A percentile compares a stretch with the other conserved stretches of the same genome.
Conservation (phyloP, 768 basidiomycete species). For the Tylopilus vinaceipallidus region DNA sequence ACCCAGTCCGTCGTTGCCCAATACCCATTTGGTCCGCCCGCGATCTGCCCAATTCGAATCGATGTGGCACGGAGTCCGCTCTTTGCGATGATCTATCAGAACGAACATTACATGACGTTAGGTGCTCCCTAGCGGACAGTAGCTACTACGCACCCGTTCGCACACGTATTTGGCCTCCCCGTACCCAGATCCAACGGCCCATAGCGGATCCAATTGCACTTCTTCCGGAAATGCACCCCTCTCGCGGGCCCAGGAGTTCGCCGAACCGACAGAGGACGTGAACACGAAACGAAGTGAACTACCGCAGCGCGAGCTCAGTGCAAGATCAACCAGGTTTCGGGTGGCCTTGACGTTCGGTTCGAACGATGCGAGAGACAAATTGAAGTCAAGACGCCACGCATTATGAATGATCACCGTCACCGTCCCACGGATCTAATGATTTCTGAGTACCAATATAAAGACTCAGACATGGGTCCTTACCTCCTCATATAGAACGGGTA, state of each 20-base stretch:
- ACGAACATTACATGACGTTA: background rate
- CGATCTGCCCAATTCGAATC: constrained; percentile 35
- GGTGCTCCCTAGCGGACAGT: constrained; percentile 4
- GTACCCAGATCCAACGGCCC: constrained; percentile 36
- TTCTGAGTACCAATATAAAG: background rate
- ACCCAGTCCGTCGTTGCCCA: constrained; percentile 38
- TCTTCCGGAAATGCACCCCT: constrained; percentile 29
- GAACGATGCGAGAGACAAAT: constrained; percentile 36
- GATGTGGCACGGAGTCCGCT: constrained; percentile 26
- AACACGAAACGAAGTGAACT: constrained; percentile 22
- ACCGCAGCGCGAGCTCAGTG: constrained; percentile 27
- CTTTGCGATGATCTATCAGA: constrained; percentile 21
- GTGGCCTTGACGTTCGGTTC: constrained; percentile 36
- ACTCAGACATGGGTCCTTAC: constrained; percentile 10
- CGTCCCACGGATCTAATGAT: constrained; percentile 11
- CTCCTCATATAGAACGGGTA: constrained; percentile 26
- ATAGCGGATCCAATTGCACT: constrained; percentile 25
- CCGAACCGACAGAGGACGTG: constrained; percentile 23
- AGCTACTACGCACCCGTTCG: constrained; percentile 33
- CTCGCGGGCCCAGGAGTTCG: constrained; percentile 24
- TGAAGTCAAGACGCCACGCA: constrained; percentile 37
- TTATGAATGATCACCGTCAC: constrained; percentile 31
- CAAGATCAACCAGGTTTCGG: constrained; percentile 33
- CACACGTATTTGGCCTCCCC: constrained; percentile 38
- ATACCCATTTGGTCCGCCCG: constrained; percentile 32